Conservation (phyloP, 495 filamentous ascomycete species). For the Stereocaulon alpinum region DNA sequence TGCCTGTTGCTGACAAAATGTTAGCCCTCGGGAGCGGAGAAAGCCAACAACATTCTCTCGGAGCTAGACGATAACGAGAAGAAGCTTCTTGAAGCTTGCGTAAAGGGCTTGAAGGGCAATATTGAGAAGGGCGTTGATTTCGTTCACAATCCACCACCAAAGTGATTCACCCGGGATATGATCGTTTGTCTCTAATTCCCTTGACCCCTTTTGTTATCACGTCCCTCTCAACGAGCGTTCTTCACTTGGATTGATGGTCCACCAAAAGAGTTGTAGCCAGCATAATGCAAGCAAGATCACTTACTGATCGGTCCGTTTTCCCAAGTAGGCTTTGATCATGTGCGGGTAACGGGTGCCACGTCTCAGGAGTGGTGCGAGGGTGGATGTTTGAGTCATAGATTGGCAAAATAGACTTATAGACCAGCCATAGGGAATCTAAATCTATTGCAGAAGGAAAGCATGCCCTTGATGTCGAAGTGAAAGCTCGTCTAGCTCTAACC, state of each 20-base stretch:
- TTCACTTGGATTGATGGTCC: background rate
- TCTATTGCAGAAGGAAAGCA: background rate
- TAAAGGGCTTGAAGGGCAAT: constrained; percentile 74
- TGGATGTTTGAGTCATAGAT: background rate
- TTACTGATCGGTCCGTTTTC: constrained; percentile 12
- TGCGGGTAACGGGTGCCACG: background rate
- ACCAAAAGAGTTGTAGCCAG: constrained; percentile 14
- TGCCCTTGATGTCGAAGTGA: background rate
- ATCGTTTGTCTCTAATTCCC: constrained; percentile 13
- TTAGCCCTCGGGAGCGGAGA: constrained; percentile 71
- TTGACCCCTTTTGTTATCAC: constrained; percentile 4
- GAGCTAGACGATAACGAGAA: constrained; percentile 72
- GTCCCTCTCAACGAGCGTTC: background rate
- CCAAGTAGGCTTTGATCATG: constrained; percentile 17
- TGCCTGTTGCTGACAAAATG: constrained; percentile 26
- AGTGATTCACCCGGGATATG: constrained; percentile 40
- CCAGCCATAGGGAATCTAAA: background rate
- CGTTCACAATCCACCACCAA: constrained; percentile 68
- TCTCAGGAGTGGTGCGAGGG: background rate
- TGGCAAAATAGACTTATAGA: background rate
- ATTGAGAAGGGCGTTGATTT: constrained; percentile 91
- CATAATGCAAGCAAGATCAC: constrained; percentile 8
- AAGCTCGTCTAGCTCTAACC: background rate
- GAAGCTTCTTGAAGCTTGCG: constrained; percentile 64
- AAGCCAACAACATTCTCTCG: constrained; percentile 66